These are phyloP conservation scores for Astrocystis sublimbata DNA, from an alignment of 495 filamentous ascomycete genomes.

Conservation along the genomic window DNA sequence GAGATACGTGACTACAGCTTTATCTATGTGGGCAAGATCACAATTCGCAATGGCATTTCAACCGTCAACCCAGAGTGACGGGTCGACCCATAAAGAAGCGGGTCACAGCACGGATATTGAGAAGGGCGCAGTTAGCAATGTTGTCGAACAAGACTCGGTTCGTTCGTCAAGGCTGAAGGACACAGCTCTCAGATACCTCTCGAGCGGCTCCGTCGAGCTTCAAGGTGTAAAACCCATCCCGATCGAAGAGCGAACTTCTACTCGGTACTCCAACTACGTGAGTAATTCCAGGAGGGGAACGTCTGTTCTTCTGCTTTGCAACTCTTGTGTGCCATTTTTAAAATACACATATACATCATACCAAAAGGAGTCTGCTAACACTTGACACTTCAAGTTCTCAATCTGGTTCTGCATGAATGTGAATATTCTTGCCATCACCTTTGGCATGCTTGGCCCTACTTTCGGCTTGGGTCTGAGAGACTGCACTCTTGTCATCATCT, in stretches of 20 bases:
- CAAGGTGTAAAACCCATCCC: constrained; percentile 55
- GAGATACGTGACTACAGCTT: not conserved
- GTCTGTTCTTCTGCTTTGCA: not conserved
- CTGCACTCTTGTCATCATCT: constrained; percentile 52
- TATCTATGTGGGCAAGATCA: not conserved
- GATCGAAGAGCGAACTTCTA: constrained; percentile 51
- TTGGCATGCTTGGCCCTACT: constrained; percentile 55
- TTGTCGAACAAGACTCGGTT: not conserved
- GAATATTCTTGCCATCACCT: constrained; percentile 43
- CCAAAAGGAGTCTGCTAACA: not conserved
- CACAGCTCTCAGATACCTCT: not conserved
- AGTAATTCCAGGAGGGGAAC: not conserved
- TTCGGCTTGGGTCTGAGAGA: constrained; percentile 53
- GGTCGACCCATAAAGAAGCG: not conserved
- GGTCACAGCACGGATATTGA: not conserved
- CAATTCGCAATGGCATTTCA: not conserved
- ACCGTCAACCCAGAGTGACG: not conserved
- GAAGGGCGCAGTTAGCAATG: not conserved
- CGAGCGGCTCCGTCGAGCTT: constrained; percentile 38
- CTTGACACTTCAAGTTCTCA: constrained; percentile 33
- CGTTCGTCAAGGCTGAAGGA: not conserved
- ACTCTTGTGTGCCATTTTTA: not conserved
- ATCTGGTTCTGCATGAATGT: constrained; percentile 38
- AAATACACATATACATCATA: not conserved
- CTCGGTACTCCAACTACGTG: constrained; percentile 44